A percentile compares a stretch with the other conserved stretches of the same genome.
These are phyloP conservation scores for Iodosphaeria phyllophila DNA, from an alignment of 2,329 filamentous ascomycete species.

Conservation along the genomic window DNA sequence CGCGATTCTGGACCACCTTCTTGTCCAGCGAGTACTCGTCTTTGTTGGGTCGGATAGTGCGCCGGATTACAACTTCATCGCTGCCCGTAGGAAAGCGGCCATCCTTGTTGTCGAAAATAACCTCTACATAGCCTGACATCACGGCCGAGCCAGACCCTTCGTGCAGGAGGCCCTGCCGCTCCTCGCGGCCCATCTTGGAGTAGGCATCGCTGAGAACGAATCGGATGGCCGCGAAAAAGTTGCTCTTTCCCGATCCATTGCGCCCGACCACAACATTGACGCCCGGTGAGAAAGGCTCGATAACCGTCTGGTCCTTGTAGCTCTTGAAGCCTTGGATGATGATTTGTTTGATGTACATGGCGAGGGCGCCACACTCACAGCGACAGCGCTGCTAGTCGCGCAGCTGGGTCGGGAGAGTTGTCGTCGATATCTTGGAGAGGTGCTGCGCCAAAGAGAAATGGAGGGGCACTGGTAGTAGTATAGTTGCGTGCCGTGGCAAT, in stretches of 20 bases:
- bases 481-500: too few relatives aligned
- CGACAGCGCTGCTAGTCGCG: slow-evolving; percentile 16
- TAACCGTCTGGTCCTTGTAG: slow-evolving; percentile 99
- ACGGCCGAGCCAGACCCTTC: slow-evolving; percentile 95
- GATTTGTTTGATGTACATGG: slow-evolving; percentile 98
- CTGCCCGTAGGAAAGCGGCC: slow-evolving; percentile 88
- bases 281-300: slow-evolving; percentile 92
- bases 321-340: slow-evolving; percentile 99
- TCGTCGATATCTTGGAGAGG: too few relatives aligned
- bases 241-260: slow-evolving; percentile 98
- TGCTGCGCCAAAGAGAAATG: too few relatives aligned
- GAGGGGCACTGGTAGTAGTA: too few relatives aligned
- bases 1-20: slow-evolving; percentile 83
- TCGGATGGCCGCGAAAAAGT: slow-evolving; percentile 97
- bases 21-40: slow-evolving; percentile 96
- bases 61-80: slow-evolving; percentile 74
- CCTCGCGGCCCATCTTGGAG: slow-evolving; percentile 85
- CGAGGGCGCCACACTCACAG: slow-evolving; percentile 18
- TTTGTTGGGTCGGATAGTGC: slow-evolving; percentile 94
- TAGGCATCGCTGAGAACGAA: slow-evolving; percentile 98
- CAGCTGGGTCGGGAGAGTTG: too few relatives aligned
- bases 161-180: slow-evolving; percentile 89
- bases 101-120: slow-evolving; percentile 96
- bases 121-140: slow-evolving; percentile 98
- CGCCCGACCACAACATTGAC: slow-evolving; percentile 97